Evolutionary conservation across 768 basidiomycete species (phyloP).

Genomic region (Filobasidium wieringae): DNA sequence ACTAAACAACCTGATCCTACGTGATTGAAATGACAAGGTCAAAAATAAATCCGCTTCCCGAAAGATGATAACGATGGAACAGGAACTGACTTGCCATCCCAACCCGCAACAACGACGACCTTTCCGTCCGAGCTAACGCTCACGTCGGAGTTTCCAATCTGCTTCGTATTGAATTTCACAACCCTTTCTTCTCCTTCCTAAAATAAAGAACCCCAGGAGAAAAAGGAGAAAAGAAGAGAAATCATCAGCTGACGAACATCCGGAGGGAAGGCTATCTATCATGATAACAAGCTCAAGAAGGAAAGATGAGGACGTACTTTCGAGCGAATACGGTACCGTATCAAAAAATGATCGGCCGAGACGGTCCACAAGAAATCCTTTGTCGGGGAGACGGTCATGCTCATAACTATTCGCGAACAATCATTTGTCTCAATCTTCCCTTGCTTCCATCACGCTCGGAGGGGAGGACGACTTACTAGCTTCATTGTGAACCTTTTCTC

Average conservation of each 20-base stretch:
- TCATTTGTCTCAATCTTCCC: slow-evolving; percentile 20
- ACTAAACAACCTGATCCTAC: slow-evolving; percentile 69
- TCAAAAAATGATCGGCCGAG: slow-evolving; percentile 61
- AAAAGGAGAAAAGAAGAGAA: not conserved
- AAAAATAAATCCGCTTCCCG: not conserved
- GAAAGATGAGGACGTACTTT: slow-evolving; percentile 9
- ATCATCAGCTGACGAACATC: not conserved
- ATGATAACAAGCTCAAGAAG: not conserved
- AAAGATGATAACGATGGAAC: not conserved
- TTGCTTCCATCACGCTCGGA: not conserved
- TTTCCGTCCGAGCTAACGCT: slow-evolving; percentile 61
- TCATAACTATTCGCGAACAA: slow-evolving; percentile 54
- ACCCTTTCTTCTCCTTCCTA: slow-evolving; percentile 33
- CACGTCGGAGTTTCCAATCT: slow-evolving; percentile 68
- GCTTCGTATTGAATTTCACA: slow-evolving; percentile 51
- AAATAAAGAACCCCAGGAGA: slow-evolving; percentile 49
- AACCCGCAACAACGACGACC: slow-evolving; percentile 78
- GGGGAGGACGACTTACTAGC: slow-evolving; percentile 31
- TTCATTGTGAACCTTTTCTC: slow-evolving; percentile 40
- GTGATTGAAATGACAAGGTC: not conserved
- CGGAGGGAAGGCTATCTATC: not conserved
- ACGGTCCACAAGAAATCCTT: slow-evolving; percentile 59
- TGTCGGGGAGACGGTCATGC: slow-evolving; percentile 58
- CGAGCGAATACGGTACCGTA: slow-evolving; percentile 29
- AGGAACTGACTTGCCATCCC: slow-evolving; percentile 73